Conservation (phyloP, 2,329 filamentous ascomycete genomes). For the Colletotrichum eleusines region DNA sequence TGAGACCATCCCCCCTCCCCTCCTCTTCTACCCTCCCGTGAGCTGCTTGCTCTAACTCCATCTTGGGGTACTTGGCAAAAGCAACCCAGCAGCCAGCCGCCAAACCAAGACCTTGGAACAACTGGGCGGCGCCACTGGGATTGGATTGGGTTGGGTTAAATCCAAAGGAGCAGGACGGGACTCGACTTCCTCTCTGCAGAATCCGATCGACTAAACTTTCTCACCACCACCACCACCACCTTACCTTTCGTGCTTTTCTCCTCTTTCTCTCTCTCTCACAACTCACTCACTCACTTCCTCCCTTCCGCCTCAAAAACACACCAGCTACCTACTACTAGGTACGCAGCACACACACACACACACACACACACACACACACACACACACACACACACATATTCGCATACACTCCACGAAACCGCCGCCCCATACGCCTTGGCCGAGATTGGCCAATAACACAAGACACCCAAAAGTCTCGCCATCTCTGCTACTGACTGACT, state of each 20-base stretch:
- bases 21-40: background rate
- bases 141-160: conserved; percentile 18
- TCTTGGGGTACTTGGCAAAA: conserved; percentile 39
- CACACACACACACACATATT: background rate
- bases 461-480: conserved; percentile 11
- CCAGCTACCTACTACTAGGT: too few relatives aligned
- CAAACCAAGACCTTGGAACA: conserved; percentile 35
- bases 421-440: conserved; percentile 16
- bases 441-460: conserved; percentile 14
- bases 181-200: conserved; percentile 33
- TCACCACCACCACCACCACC: conserved; percentile 23
- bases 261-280: background rate
- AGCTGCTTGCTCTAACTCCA: conserved; percentile 30
- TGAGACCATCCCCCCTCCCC: conserved; percentile 13
- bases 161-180: conserved; percentile 5
- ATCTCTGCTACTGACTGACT: conserved; percentile 15
- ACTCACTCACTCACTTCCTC: background rate
- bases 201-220: conserved; percentile 37
- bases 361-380: too few relatives aligned
- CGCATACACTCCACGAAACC: background rate
- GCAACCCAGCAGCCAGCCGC: conserved; percentile 29
- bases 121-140: conserved; percentile 4
- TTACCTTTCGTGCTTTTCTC: conserved; percentile 9
- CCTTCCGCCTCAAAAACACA: background rate
- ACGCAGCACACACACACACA: too few relatives aligned